A percentile compares a stretch with the other conserved stretches of the same genome.
Conservation (phyloP, 345 rosid genomes). For the Kandelia obovata region DNA sequence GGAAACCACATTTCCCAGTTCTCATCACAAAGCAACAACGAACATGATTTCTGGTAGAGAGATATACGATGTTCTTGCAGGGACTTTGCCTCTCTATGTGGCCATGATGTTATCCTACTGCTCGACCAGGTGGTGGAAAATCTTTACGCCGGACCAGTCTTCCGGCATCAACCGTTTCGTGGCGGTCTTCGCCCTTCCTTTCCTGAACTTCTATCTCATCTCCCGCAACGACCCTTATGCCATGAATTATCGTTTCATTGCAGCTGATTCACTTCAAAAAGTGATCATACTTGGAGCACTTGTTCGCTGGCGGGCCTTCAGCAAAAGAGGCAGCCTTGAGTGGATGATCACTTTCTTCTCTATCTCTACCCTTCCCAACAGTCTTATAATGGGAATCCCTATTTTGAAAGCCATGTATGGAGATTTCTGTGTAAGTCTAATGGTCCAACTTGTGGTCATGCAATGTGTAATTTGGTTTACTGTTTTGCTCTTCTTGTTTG, state of each 20-base stretch:
- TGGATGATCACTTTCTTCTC: slow-evolving; percentile 56
- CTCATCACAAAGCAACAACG: background rate
- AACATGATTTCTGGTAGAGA: slow-evolving; percentile 30
- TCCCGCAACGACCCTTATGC: slow-evolving; percentile 42
- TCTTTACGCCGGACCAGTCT: slow-evolving; percentile 36
- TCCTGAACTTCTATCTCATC: slow-evolving; percentile 34
- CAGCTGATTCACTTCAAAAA: slow-evolving; percentile 52
- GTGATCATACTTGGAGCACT: slow-evolving; percentile 40
- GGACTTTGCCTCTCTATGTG: slow-evolving; percentile 26
- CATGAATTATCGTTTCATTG: slow-evolving; percentile 52
- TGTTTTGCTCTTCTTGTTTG: slow-evolving; percentile 48
- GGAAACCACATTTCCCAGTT: background rate
- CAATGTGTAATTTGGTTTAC: slow-evolving; percentile 56
- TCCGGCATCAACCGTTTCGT: slow-evolving; percentile 39
- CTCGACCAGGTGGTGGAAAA: slow-evolving; percentile 36
- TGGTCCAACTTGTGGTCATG: slow-evolving; percentile 52
- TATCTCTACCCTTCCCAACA: slow-evolving; percentile 47
- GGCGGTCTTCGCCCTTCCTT: slow-evolving; percentile 31
- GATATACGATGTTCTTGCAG: slow-evolving; percentile 31
- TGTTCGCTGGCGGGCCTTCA: slow-evolving; percentile 41
- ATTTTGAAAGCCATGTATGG: slow-evolving; percentile 56
- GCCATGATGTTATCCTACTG: slow-evolving; percentile 31
- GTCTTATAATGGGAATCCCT: slow-evolving; percentile 57
- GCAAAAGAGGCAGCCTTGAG: slow-evolving; percentile 34
- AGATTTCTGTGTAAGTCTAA: slow-evolving; percentile 36